Conservation (phyloP, 2,329 filamentous ascomycete genomes). For the Pseudogymnoascus destructans region DNA sequence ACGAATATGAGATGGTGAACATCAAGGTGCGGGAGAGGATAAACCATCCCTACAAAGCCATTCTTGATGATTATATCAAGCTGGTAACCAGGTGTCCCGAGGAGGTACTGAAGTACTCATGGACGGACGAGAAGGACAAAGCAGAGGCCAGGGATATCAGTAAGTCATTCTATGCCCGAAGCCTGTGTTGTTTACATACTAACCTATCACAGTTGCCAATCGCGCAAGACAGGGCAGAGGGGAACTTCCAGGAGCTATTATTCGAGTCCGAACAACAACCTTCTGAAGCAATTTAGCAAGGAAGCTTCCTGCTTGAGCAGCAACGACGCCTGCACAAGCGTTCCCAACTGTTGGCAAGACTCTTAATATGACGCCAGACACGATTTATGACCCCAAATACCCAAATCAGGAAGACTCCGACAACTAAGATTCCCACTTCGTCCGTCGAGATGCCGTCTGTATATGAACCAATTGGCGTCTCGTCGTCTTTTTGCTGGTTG, state of each 20-base stretch:
- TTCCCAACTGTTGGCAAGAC: background rate
- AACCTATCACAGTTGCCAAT: slow-evolving; percentile 2
- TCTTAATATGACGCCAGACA: background rate
- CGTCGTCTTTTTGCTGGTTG: background rate
- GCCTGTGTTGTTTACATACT: background rate
- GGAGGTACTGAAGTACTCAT: background rate
- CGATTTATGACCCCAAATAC: slow-evolving; percentile 4
- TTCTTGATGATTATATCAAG: slow-evolving; percentile 3
- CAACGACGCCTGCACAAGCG: background rate
- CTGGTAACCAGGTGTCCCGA: slow-evolving; percentile 3
- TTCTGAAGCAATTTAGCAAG: background rate
- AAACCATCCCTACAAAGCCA: background rate
- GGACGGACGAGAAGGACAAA: slow-evolving; percentile 3
- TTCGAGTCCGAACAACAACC: background rate
- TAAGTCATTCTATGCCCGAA: background rate
- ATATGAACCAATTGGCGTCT: slow-evolving; percentile 1
- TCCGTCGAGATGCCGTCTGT: background rate
- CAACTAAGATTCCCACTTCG: background rate
- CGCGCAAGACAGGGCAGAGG: background rate
- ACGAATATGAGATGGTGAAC: background rate
- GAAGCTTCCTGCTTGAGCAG: background rate
- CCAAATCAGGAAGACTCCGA: background rate
- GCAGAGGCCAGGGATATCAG: background rate
- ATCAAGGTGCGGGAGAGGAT: background rate
- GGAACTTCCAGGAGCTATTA: background rate